Conservation (phyloP, 805 yeast genomes). For the Zygotorulaspora sp. region DNA sequence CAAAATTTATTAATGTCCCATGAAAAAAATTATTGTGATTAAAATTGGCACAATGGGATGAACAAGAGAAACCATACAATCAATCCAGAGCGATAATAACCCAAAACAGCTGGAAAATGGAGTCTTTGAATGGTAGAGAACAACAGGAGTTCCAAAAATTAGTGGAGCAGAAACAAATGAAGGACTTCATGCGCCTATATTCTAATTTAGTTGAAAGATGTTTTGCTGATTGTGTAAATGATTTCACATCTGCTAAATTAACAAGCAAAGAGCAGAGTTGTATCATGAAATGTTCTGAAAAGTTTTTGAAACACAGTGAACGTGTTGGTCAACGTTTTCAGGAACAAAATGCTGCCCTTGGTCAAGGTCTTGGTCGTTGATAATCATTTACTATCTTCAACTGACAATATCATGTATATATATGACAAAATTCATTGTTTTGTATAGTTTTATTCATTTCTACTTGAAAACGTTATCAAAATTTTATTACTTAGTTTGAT, state of each 20-base stretch:
- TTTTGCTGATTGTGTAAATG: constrained; percentile 96
- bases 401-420: constrained; percentile 12
- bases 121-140: constrained; percentile 88
- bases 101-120: constrained; percentile 53
- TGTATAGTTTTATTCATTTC: constrained; percentile 1
- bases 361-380: constrained; percentile 56
- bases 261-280: constrained; percentile 82
- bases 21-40: not conserved
- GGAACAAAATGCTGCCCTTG: constrained; percentile 83
- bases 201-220: constrained; percentile 95
- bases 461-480: no score
- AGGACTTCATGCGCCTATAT: constrained; percentile 95
- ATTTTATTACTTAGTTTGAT: no score
- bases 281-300: constrained; percentile 89
- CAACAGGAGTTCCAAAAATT: constrained; percentile 94
- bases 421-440: constrained; percentile 2
- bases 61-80: no score
- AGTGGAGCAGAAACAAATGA: constrained; percentile 97
- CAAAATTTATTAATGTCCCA: no score
- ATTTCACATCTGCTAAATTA: constrained; percentile 88
- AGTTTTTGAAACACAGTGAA: constrained; percentile 96
- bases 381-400: not conserved
- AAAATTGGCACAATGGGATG: no score
- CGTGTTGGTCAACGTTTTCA: constrained; percentile 99
- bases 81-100: no score